These are phyloP conservation scores for Eimeria acervulina DNA, from an alignment of 169 alveolate species.

Conservation along the genomic window DNA sequence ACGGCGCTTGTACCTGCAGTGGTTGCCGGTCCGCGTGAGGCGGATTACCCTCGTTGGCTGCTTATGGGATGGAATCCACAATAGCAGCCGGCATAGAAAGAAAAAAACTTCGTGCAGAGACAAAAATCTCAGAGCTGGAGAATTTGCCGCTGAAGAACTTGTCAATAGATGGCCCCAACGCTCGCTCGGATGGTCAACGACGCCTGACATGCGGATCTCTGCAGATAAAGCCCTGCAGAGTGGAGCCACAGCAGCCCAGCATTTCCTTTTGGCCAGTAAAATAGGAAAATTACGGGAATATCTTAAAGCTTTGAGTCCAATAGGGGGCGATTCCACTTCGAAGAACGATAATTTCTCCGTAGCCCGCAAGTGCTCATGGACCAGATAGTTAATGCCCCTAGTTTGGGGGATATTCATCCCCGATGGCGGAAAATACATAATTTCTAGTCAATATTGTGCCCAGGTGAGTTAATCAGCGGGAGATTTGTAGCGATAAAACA, in stretches of 20 bases:
- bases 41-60: not conserved
- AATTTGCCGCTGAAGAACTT: not conserved
- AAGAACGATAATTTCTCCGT: not conserved
- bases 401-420: not conserved
- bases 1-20: constrained; percentile 28
- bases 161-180: constrained; percentile 9
- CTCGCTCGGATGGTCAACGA: not conserved
- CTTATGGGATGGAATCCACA: constrained; percentile 20
- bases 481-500: too few relatives aligned
- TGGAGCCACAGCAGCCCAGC: not conserved
- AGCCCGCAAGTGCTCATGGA: not conserved
- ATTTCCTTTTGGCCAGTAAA: not conserved
- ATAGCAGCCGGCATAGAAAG: not conserved
- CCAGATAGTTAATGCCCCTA: not conserved
- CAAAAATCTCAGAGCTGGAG: not conserved
- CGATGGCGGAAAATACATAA: not conserved
- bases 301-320: not conserved
- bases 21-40: constrained; percentile 28
- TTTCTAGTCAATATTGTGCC: not conserved
- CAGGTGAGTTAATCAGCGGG: too few relatives aligned
- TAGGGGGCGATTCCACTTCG: not conserved
- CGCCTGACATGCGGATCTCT: constrained; percentile 58
- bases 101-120: not conserved
- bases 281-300: not conserved
- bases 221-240: constrained; percentile 1